Evolutionary conservation across 2,329 filamentous ascomycete species (phyloP).

Genomic region (Colletotrichum sp.): DNA sequence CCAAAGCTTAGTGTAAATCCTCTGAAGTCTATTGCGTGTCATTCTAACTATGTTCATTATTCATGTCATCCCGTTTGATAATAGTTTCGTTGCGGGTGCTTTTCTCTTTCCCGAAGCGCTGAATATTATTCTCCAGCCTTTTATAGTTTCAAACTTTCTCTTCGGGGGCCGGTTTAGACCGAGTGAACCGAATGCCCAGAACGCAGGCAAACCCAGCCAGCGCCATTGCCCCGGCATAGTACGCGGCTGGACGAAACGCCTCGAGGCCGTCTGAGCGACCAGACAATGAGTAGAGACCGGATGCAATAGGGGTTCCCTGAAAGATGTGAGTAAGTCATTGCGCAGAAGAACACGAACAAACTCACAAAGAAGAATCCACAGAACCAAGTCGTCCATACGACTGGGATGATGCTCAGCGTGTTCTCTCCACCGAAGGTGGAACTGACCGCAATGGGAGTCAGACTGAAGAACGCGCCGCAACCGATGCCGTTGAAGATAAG

Average conservation of each 20-base stretch:
- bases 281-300: conserved; percentile 28
- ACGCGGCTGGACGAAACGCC: conserved; percentile 29
- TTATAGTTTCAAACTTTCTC: fast-evolving
- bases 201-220: conserved; percentile 16
- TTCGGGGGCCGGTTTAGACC: background rate
- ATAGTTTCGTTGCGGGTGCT: fast-evolving
- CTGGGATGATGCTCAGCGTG: conserved; percentile 28
- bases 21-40: background rate
- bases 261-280: conserved; percentile 18
- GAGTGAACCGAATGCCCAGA: background rate
- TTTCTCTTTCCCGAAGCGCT: background rate
- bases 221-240: conserved; percentile 31
- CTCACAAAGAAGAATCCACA: conserved; percentile 33
- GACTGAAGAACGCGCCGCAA: conserved; percentile 32
- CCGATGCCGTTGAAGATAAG: conserved; percentile 31
- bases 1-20: background rate
- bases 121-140: fast-evolving
- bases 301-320: conserved; percentile 31
- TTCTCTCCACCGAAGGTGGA: conserved; percentile 27
- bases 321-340: too few species aligned
- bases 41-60: background rate
- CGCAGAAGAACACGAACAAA: background rate
- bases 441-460: conserved; percentile 27
- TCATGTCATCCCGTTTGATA: background rate
- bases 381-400: conserved; percentile 32